These are phyloP conservation scores for Claviceps purpurea DNA, from an alignment of 2,329 filamentous ascomycete genomes.

Conservation along the genomic window DNA sequence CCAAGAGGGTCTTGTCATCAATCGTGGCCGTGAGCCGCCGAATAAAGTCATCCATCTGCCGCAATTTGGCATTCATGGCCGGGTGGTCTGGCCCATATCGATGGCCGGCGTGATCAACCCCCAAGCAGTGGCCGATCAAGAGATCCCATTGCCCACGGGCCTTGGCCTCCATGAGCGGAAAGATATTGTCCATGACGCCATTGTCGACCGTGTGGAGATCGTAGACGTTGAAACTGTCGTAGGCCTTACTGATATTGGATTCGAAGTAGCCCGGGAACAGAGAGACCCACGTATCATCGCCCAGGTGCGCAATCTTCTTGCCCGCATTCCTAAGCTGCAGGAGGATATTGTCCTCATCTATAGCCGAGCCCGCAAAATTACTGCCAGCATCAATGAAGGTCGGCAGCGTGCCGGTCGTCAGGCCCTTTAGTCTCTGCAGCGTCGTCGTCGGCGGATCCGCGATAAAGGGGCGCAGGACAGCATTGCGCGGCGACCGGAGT, in stretches of 20 bases:
- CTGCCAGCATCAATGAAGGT: conserved; percentile 90
- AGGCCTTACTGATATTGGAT: conserved; percentile 69
- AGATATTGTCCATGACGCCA: conserved; percentile 81
- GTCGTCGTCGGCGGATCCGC: conserved; percentile 93
- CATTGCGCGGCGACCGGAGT: conserved; percentile 58
- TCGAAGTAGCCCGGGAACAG: conserved; percentile 93
- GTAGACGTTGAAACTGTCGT: conserved; percentile 98
- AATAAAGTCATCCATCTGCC: conserved; percentile 79
- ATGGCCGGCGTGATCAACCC: conserved; percentile 94
- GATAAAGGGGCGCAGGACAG: conserved; percentile 87
- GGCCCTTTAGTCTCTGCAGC: conserved; percentile 77
- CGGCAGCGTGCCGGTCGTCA: conserved; percentile 89
- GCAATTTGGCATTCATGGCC: conserved; percentile 81
- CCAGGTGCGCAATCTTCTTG: conserved; percentile 76
- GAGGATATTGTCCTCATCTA: conserved; percentile 78
- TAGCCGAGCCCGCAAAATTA: conserved; percentile 88
- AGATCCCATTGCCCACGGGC: conserved; percentile 72
- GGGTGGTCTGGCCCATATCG: conserved; percentile 87
- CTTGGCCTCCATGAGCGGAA: conserved; percentile 59
- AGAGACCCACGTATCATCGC: conserved; percentile 95
- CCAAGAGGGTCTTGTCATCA: conserved; percentile 74
- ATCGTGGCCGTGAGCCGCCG: conserved; percentile 55
- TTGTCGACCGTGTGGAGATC: conserved; percentile 95
- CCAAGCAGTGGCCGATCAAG: conserved; percentile 86
- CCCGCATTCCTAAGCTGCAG: conserved; percentile 51